Percentiles rank a stretch among this genome's conserved stretches.
Conservation (phyloP, 352 stramenopile genomes). For the Peronosclerospora sorghi region DNA sequence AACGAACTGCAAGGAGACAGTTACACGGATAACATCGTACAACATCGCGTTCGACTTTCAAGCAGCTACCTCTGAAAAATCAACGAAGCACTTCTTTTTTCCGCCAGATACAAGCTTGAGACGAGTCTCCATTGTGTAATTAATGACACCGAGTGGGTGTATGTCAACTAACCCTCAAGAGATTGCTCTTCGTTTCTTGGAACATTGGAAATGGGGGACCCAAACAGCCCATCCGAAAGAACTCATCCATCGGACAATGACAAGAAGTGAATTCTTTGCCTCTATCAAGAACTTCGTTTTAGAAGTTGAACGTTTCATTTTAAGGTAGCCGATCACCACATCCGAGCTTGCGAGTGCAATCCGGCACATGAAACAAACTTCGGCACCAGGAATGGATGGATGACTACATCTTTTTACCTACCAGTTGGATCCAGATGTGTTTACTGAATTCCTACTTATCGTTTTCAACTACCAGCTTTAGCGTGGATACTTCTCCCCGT, state of each 20-base stretch:
- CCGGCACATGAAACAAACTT: not conserved
- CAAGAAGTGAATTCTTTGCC: not conserved
- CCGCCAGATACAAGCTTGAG: not conserved
- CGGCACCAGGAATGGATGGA: not conserved
- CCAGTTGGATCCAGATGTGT: not conserved
- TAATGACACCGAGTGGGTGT: not conserved
- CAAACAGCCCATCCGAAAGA: not conserved
- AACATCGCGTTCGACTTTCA: not conserved
- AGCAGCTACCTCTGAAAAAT: not conserved
- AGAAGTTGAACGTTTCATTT: too few relatives aligned
- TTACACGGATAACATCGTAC: not conserved
- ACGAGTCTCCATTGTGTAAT: not conserved
- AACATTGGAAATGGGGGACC: not conserved
- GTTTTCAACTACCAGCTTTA: not conserved
- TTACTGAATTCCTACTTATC: not conserved
- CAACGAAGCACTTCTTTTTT: not conserved
- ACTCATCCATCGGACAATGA: not conserved
- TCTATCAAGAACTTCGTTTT: not conserved
- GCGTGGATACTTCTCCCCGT: not conserved
- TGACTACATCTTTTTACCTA: not conserved
- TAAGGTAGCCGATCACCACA: not conserved
- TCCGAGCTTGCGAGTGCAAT: not conserved
- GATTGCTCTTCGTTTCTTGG: too few relatives aligned
- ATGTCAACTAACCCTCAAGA: not conserved
- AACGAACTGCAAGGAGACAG: not conserved